Base-by-base conservation (phyloP, 1,284 basidiomycete species). In the Papiliotrema nemorosa region DNA sequence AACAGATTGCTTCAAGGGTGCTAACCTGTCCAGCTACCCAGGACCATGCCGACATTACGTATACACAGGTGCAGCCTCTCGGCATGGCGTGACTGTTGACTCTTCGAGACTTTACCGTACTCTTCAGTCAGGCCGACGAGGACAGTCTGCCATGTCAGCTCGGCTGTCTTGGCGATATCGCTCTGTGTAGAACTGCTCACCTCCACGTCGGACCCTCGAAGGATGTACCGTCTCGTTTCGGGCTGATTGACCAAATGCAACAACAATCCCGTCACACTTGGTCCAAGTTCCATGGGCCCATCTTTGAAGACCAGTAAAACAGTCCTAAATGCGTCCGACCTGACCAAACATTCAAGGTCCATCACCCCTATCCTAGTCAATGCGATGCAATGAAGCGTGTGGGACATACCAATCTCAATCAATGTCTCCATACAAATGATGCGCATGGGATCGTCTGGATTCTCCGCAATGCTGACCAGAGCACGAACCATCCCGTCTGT, bases 1-100 rank as follows among this genome's bases (percentile, higher is more conserved):
- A 18, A 18, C 38, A 48, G 13, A 29, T 53, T 22, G 35, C 39
- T 26, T 18, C 37, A 31, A 40, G 37, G 18, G 26, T 4, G 76
- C 85, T 49, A 63, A 91, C 93, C 94, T 56, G 88, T 87, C 93
- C 94, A 99, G 10, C 88, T 91, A 41, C 88, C 82, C 43, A 99
- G 73, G 78, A 97, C 86, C 33, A 87, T 80, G 36, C 86, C 83
- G 36, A 96, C 84, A 43, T 94, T 84, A 60, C 82, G 85, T 3
- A 86, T 80, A 58, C 85, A 87, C 20, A 83, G 80, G 61, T 83
- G 81, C 76, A 97, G 85, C 41, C 84, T 81, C 38, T 90, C 88
- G 5, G 82, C 80, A 63, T 91, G 84, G 25, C 53, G 55, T 25
- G 55, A 57, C 29, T 59, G 63, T 44, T 69, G 62, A 5, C 67